phyloP scores from a whole-genome alignment of 129 eudicot species.

The Pulicaria dysenterica region DNA sequence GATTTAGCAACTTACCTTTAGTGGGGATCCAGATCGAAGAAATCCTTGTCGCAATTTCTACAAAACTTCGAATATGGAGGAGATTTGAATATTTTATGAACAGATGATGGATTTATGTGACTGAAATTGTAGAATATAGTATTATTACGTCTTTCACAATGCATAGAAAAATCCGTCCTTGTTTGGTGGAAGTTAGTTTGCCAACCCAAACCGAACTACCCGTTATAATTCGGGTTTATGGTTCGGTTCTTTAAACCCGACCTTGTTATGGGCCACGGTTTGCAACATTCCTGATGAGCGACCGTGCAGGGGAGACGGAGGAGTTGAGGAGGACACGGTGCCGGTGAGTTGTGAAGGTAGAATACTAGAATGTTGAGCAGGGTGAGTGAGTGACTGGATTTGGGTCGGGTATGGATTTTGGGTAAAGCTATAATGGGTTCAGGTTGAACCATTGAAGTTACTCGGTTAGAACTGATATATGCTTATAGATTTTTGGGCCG shows the following conservation, averaged over 20 bases:
- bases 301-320: too few relatives aligned
- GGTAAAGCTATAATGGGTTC: too few relatives aligned
- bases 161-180: slow-evolving; percentile 39
- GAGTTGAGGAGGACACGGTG: too few relatives aligned
- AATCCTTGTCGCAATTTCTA: not conserved
- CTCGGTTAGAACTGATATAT: too few relatives aligned
- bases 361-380: too few relatives aligned
- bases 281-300: too few relatives aligned
- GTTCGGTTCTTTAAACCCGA: not conserved
- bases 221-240: not conserved
- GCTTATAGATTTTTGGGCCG: too few relatives aligned
- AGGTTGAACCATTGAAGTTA: too few relatives aligned
- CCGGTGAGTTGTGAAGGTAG: too few relatives aligned
- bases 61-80: slow-evolving; percentile 7
- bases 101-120: not conserved
- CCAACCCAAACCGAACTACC: slow-evolving; percentile 7
- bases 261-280: too few relatives aligned
- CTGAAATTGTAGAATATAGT: not conserved
- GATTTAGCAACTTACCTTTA: slow-evolving; percentile 23
- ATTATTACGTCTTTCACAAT: not conserved
- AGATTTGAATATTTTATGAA: slow-evolving; percentile 20
- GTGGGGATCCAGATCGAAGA: slow-evolving; percentile 15
- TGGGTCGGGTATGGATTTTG: too few relatives aligned
- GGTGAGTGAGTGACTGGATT: too few relatives aligned
- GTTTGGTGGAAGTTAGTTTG: slow-evolving; percentile 37